A percentile compares a stretch with the other conserved stretches of the same genome.
These are phyloP conservation scores for Paramecium biaurelia DNA, from an alignment of 73 alveolate genomes.

Conservation along the genomic window DNA sequence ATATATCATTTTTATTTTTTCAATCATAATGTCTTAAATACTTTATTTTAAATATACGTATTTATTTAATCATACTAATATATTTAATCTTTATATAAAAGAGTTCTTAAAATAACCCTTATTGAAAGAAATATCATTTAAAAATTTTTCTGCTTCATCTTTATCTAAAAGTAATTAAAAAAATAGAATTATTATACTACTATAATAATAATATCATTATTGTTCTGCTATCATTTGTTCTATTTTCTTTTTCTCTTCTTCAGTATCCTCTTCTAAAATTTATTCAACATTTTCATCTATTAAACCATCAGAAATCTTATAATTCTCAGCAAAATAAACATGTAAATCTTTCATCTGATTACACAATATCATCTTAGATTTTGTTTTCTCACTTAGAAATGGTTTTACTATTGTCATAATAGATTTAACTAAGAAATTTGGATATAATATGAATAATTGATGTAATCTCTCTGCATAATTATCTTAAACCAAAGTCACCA, in stretches of 20 bases:
- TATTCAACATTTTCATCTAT: not conserved
- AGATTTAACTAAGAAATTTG: slow-evolving; percentile 19
- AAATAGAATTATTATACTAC: no score
- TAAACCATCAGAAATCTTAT: not conserved
- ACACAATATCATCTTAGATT: not conserved
- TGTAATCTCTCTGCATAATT: slow-evolving; percentile 49
- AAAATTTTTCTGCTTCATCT: no score
- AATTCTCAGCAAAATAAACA: not conserved
- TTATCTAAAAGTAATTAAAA: no score
- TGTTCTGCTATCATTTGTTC: not conserved
- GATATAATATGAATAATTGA: not conserved
- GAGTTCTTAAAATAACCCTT: no score
- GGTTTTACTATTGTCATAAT: not conserved
- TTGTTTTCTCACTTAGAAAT: slow-evolving; percentile 17
- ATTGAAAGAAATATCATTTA: no score
- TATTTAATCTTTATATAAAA: no score
- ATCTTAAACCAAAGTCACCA: slow-evolving; percentile 32
- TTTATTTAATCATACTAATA: no score
- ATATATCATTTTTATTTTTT: no score
- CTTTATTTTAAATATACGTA: no score
- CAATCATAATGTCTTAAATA: no score
- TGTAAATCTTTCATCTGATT: not conserved
- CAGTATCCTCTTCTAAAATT: not conserved
- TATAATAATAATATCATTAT: not conserved
- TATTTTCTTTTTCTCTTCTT: not conserved